phyloP scores from a whole-genome alignment of 352 stramenopile genomes.

The Phytophthora multivora region DNA sequence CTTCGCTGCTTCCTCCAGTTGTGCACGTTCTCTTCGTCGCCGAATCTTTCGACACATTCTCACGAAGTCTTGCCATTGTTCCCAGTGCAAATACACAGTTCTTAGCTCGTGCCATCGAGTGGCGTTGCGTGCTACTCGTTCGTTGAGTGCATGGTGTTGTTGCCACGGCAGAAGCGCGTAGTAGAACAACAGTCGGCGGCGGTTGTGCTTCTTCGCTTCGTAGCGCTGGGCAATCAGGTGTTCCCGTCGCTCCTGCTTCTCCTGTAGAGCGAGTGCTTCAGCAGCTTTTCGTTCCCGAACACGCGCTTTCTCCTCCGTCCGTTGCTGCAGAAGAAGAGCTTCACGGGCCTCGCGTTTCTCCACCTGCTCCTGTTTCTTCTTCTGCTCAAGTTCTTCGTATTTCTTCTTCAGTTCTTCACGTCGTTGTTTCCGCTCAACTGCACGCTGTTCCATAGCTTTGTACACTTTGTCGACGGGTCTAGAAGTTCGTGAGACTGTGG shows the following conservation, averaged over 20 bases:
- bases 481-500: not conserved
- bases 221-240: conserved; percentile 32
- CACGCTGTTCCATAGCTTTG: conserved; percentile 56
- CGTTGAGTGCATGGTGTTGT: conserved; percentile 27
- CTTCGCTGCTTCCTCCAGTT: conserved; percentile 24
- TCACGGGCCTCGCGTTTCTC: conserved; percentile 50
- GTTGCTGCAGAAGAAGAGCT: conserved; percentile 40
- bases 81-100: conserved; percentile 44
- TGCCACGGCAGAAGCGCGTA: conserved; percentile 56
- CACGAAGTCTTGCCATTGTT: conserved; percentile 45
- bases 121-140: conserved; percentile 42
- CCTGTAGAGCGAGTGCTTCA: conserved; percentile 30
- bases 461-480: conserved; percentile 47
- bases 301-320: conserved; percentile 42
- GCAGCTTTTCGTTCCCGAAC: conserved; percentile 46
- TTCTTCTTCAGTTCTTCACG: conserved; percentile 54
- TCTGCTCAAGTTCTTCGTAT: conserved; percentile 56
- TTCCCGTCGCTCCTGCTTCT: conserved; percentile 42
- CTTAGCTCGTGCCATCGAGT: conserved; percentile 51
- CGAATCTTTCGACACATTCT: conserved; percentile 17
- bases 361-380: conserved; percentile 48
- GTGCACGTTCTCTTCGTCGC: conserved; percentile 28
- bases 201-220: conserved; percentile 38
- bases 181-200: conserved; percentile 47
- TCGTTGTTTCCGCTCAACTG: conserved; percentile 56